Percentiles rank a stretch among this genome's conserved stretches.
These are phyloP conservation scores for Kwoniella europaea DNA, from an alignment of 768 basidiomycete species.

Conservation along the genomic window DNA sequence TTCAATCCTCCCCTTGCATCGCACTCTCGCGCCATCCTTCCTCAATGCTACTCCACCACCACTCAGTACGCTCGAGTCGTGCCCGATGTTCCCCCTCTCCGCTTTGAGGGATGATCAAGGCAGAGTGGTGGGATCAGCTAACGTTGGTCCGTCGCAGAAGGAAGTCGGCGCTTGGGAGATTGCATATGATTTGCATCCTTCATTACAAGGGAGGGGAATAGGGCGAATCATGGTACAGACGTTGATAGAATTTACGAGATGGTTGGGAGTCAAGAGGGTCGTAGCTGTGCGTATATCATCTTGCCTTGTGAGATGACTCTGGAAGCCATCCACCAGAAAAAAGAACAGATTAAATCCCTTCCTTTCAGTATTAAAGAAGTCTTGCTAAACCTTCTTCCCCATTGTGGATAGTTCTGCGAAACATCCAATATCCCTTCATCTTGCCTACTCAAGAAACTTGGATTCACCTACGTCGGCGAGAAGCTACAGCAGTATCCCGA, in stretches of 20 bases:
- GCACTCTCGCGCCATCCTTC: conserved; percentile 1
- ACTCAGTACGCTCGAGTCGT: not conserved
- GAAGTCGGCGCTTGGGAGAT: conserved; percentile 18
- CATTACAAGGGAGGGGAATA: conserved; percentile 23
- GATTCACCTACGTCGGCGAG: conserved; percentile 8
- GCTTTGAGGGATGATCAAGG: conserved; percentile 9
- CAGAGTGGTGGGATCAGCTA: conserved; percentile 4
- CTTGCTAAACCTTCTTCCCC: not conserved
- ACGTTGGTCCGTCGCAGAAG: not conserved
- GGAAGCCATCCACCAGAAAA: no score
- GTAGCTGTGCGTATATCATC: conserved; percentile 16
- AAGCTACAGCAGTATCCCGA: conserved; percentile 1
- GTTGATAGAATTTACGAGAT: not conserved
- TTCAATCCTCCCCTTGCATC: not conserved
- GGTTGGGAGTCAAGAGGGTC: conserved; percentile 15
- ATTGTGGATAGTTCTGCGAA: conserved; percentile 15
- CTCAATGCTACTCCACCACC: not conserved
- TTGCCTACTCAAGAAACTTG: not conserved
- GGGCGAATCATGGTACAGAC: conserved; percentile 12
- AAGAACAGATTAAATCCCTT: no score
- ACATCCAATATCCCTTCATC: conserved; percentile 18
- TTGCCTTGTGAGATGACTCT: not conserved
- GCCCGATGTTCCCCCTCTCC: conserved; percentile 5
- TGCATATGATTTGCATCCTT: conserved; percentile 23
- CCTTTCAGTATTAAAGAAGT: not conserved